phyloP scores from a whole-genome alignment of 257 asterid genomes.

The Ligustrum vulgare region DNA sequence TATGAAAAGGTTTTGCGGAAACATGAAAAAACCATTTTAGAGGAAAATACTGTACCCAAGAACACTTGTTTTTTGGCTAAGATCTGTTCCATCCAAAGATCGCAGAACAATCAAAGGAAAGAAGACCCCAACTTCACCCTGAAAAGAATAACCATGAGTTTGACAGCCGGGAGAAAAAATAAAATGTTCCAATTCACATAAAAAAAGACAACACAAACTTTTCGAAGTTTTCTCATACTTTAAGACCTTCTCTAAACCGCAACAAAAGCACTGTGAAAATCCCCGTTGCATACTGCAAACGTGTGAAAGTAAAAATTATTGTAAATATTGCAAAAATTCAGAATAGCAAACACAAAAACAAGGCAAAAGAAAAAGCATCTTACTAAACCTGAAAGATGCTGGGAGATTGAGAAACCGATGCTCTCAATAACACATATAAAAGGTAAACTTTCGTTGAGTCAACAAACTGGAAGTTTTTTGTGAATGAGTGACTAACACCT shows the following conservation, averaged over 20 bases:
- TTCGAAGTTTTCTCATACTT: conserved; percentile 49
- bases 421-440: conserved; percentile 83
- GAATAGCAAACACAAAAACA: conserved; percentile 18
- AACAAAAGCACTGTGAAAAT: conserved; percentile 77
- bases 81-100: conserved; percentile 85
- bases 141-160: conserved; percentile 30
- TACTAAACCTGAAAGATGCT: conserved; percentile 75
- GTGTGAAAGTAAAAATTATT: conserved; percentile 25
- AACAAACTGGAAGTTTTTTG: conserved; percentile 76
- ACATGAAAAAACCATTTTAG: conserved; percentile 20
- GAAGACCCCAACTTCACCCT: conserved; percentile 98
- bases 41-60: conserved; percentile 66
- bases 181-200: conserved; percentile 17
- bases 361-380: conserved; percentile 20
- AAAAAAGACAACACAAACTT: conserved; percentile 7
- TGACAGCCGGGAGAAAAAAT: conserved; percentile 27
- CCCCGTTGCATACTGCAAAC: conserved; percentile 82
- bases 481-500: conserved; percentile 71
- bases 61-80: conserved; percentile 70
- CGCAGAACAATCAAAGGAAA: conserved; percentile 86
- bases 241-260: conserved; percentile 92
- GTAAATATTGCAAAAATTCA: conserved; percentile 22
- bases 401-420: conserved; percentile 75
- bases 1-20: conserved; percentile 16
- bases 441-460: conserved; percentile 92